Percentiles rank a stretch among this genome's conserved stretches.
Evolutionary conservation across 768 basidiomycete species (phyloP).

Genomic region (Panaeolus cyanescens): DNA sequence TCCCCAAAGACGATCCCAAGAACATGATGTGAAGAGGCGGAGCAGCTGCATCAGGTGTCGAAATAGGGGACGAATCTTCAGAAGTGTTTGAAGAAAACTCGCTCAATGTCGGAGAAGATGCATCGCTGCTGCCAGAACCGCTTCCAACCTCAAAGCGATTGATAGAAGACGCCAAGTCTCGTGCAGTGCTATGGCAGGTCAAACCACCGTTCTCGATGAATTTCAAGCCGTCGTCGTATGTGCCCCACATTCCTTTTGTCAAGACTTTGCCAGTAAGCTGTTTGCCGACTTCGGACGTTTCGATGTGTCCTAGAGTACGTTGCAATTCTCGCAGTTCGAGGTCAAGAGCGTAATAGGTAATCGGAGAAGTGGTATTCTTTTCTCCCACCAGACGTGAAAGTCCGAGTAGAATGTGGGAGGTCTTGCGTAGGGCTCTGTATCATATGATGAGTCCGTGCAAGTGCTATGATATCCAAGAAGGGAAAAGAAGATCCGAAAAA

Average conservation of each 20-base stretch:
- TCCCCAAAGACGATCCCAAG: constrained; percentile 90
- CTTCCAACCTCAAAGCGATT: constrained; percentile 34
- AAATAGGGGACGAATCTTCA: constrained; percentile 34
- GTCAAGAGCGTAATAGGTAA: constrained; percentile 92
- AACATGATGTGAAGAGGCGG: constrained; percentile 82
- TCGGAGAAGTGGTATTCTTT: constrained; percentile 41
- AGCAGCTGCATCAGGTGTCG: constrained; percentile 47
- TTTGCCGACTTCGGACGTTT: constrained; percentile 60
- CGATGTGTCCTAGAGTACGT: constrained; percentile 73
- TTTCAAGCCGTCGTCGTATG: constrained; percentile 86
- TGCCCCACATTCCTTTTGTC: constrained; percentile 86
- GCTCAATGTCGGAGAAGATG: constrained; percentile 12
- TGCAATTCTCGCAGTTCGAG: constrained; percentile 86
- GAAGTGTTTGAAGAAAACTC: constrained; percentile 18
- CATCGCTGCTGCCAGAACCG: constrained; percentile 21
- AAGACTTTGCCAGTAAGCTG: constrained; percentile 71
- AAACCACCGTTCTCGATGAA: constrained; percentile 73
- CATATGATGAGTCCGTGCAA: constrained; percentile 9
- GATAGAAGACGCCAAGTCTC: constrained; percentile 10
- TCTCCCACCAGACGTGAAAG: constrained; percentile 56
- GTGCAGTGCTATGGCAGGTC: constrained; percentile 19
- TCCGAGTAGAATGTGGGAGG: constrained; percentile 77
- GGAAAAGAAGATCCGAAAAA: constrained; percentile 10
- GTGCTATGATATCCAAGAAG: constrained; percentile 5
- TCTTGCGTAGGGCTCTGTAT: constrained; percentile 81